Conservation (phyloP, 2,329 filamentous ascomycete genomes). For the Simplicillium sp. region DNA sequence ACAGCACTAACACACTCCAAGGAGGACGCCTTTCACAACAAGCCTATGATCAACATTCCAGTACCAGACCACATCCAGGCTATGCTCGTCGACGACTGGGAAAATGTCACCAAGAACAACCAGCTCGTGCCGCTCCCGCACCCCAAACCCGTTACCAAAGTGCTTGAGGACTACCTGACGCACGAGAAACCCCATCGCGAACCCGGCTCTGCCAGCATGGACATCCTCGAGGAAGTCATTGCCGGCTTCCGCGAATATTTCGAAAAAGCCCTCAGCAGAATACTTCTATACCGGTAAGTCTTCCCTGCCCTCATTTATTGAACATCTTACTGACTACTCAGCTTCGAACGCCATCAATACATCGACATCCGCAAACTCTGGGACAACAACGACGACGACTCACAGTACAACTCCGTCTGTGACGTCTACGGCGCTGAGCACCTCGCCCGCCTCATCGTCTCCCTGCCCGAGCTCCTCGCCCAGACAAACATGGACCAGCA, state of each 20-base stretch:
- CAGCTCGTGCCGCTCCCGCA: slow-evolving; percentile 82
- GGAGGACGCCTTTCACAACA: slow-evolving; percentile 81
- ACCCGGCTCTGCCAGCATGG: slow-evolving; percentile 59
- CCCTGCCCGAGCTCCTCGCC: slow-evolving; percentile 84
- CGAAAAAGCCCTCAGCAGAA: slow-evolving; percentile 77
- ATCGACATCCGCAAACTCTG: slow-evolving; percentile 65
- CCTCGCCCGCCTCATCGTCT: slow-evolving; percentile 76
- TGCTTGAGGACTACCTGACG: slow-evolving; percentile 72
- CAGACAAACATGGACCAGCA: slow-evolving; percentile 98
- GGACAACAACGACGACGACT: slow-evolving; percentile 50
- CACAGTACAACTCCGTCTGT: slow-evolving; percentile 60
- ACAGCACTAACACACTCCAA: slow-evolving; percentile 28
- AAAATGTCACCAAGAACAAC: slow-evolving; percentile 93
- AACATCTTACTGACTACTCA: slow-evolving; percentile 23
- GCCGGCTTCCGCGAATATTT: slow-evolving; percentile 88
- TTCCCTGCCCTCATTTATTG: neutral
- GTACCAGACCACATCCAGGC: slow-evolving; percentile 88
- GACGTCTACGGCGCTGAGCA: slow-evolving; percentile 94
- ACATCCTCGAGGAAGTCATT: slow-evolving; percentile 84
- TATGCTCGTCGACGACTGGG: slow-evolving; percentile 94
- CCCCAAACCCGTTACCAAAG: slow-evolving; percentile 60
- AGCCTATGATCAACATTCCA: slow-evolving; percentile 76
- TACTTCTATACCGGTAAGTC: slow-evolving; percentile 69
- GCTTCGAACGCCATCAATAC: slow-evolving; percentile 87
- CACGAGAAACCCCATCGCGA: slow-evolving; percentile 59